These are phyloP conservation scores for Trichoderma lentiforme DNA, from an alignment of 2,329 filamentous ascomycete species.

Conservation along the genomic window DNA sequence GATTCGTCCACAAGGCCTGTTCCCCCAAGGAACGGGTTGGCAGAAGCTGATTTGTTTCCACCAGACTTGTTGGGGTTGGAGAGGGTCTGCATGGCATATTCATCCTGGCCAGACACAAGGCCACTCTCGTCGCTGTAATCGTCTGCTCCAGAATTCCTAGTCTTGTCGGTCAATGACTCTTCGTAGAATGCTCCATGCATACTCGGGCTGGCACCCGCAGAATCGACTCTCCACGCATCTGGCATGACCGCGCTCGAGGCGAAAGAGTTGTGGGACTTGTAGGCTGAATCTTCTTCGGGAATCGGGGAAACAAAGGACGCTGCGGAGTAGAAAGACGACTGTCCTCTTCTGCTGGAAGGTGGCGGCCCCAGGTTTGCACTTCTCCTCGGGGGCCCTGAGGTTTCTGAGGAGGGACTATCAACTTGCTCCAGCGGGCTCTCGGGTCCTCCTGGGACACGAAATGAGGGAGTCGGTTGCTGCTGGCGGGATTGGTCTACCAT, in stretches of 20 bases:
- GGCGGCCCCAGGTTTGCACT: slow-evolving; percentile 58
- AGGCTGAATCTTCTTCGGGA: slow-evolving; percentile 63
- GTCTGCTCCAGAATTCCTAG: slow-evolving; percentile 28
- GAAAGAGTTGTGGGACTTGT: slow-evolving; percentile 60
- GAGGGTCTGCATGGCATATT: background rate
- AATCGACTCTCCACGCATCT: slow-evolving; percentile 57
- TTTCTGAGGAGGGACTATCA: slow-evolving; percentile 24
- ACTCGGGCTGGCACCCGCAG: slow-evolving; percentile 41
- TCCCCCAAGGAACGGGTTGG: slow-evolving; percentile 10
- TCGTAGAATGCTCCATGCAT: slow-evolving; percentile 51
- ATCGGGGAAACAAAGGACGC: slow-evolving; percentile 71
- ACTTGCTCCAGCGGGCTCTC: background rate
- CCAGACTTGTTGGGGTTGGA: background rate
- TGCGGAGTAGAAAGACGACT: slow-evolving; percentile 63
- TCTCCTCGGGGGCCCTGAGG: slow-evolving; percentile 35
- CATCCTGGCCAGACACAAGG: background rate
- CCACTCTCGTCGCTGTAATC: slow-evolving; percentile 8
- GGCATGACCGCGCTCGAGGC: slow-evolving; percentile 73
- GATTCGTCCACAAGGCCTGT: slow-evolving; percentile 44
- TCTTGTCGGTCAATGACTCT: slow-evolving; percentile 47
- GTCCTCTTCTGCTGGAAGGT: slow-evolving; percentile 57
- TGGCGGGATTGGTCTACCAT: slow-evolving; percentile 54
- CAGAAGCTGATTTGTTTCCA: background rate
- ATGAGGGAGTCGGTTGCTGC: slow-evolving; percentile 55
- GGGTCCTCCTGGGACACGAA: slow-evolving; percentile 35